Evolutionary conservation across 306 rosid species (phyloP).

Genomic region (Neltuma alba): DNA sequence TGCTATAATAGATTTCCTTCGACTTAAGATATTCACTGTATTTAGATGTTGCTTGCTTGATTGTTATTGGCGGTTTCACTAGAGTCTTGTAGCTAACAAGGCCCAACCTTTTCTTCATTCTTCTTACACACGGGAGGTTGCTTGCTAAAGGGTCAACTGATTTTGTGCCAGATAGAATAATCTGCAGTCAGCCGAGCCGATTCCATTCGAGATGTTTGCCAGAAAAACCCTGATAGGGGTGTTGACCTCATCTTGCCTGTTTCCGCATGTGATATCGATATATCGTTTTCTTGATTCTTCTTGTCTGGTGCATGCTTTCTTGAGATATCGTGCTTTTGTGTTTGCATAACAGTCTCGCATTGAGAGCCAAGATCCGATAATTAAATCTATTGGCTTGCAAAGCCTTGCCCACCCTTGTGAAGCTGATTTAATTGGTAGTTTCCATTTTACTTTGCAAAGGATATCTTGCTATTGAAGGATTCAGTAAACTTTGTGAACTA

Average conservation of each 20-base stretch:
- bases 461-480: neutral
- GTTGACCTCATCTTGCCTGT: slow-evolving; percentile 93
- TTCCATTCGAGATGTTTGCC: slow-evolving; percentile 93
- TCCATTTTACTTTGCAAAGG: slow-evolving; percentile 4
- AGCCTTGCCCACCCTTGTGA: slow-evolving; percentile 95
- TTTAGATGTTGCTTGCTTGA: slow-evolving; percentile 27
- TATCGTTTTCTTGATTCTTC: slow-evolving; percentile 31
- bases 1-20: slow-evolving; percentile 9
- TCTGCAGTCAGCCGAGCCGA: slow-evolving; percentile 84
- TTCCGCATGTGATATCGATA: slow-evolving; percentile 61
- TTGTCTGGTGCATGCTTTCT: slow-evolving; percentile 37
- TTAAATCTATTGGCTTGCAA: slow-evolving; percentile 91
- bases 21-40: slow-evolving; percentile 7
- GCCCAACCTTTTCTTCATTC: slow-evolving; percentile 33
- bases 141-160: slow-evolving; percentile 69
- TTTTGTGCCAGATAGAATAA: slow-evolving; percentile 62
- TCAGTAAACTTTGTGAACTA: slow-evolving; percentile 31
- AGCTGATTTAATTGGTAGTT: slow-evolving; percentile 87
- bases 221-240: slow-evolving; percentile 89
- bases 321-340: slow-evolving; percentile 35
- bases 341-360: slow-evolving; percentile 74
- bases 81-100: slow-evolving; percentile 12
- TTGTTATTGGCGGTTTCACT: slow-evolving; percentile 19
- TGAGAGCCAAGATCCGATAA: slow-evolving; percentile 70
- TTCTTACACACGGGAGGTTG: slow-evolving; percentile 64